Evolutionary conservation across 2,329 filamentous ascomycete genomes (phyloP).

Genomic region (Emergomyces pasteurianus): DNA sequence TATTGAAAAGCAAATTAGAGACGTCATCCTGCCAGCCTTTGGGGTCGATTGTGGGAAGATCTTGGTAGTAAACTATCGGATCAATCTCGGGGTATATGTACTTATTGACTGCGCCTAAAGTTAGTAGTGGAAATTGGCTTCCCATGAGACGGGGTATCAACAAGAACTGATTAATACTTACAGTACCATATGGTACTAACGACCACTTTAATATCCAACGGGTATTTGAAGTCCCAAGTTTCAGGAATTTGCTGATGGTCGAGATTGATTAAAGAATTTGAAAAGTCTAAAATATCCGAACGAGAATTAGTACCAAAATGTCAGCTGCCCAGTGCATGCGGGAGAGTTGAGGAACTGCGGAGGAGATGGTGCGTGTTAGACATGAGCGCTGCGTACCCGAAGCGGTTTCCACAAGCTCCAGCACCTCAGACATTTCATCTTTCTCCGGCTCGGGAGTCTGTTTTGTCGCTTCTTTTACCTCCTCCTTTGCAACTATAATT

Average conservation of each 20-base stretch:
- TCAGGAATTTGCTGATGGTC: not conserved
- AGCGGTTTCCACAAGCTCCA: not conserved
- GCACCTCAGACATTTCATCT: not conserved
- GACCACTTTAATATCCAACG: conserved; percentile 7
- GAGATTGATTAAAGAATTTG: not conserved
- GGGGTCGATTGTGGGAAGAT: conserved; percentile 4
- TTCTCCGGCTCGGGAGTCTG: not conserved
- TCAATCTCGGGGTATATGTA: conserved; percentile 10
- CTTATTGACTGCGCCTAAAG: conserved; percentile 6
- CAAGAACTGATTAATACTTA: conserved; percentile 1
- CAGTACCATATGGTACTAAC: conserved; percentile 11
- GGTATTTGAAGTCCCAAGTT: conserved; percentile 3
- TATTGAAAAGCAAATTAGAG: conserved; percentile 6
- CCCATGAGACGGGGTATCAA: not conserved
- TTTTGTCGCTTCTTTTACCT: not conserved
- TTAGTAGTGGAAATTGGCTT: not conserved
- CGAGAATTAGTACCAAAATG: not conserved
- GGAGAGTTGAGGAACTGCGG: too few relatives aligned
- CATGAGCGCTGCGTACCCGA: not conserved
- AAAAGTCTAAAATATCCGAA: not conserved
- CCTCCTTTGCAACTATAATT: conserved; percentile 6
- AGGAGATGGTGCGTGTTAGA: not conserved
- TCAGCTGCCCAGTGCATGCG: not conserved
- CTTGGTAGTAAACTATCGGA: conserved; percentile 7
- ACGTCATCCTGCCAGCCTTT: conserved; percentile 9